These are phyloP conservation scores for Fusarium xylarioides DNA, from an alignment of 2,329 filamentous ascomycete species.

Conservation along the genomic window DNA sequence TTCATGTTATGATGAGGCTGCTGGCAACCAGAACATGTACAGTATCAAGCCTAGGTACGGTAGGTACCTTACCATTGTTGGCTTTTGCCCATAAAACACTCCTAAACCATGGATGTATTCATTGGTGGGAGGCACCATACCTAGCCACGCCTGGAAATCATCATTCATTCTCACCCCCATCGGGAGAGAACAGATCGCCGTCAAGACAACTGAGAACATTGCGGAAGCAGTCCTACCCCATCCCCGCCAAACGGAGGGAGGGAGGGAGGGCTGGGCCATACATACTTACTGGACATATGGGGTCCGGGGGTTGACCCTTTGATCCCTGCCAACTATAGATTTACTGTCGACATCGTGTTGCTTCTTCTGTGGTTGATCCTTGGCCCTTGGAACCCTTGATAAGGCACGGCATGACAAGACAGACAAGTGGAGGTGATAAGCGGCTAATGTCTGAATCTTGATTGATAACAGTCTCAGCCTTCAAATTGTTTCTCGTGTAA, in stretches of 20 bases:
- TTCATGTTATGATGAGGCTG: constrained; percentile 27
- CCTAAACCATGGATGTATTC: neutral
- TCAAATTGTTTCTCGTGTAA: neutral
- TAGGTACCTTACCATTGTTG: neutral
- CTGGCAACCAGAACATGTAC: neutral
- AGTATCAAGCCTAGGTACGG: neutral
- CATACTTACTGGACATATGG: neutral
- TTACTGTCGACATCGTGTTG: neutral
- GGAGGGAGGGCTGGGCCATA: constrained; percentile 1
- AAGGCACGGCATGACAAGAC: neutral
- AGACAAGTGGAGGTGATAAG: constrained; percentile 7
- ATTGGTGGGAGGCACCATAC: neutral
- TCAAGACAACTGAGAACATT: neutral
- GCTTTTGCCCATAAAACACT: neutral
- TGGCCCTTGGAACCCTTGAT: neutral
- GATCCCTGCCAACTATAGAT: constrained; percentile 19
- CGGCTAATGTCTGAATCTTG: neutral
- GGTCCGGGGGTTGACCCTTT: constrained; percentile 17
- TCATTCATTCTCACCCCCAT: neutral
- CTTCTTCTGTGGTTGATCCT: constrained; percentile 9
- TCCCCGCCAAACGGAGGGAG: constrained; percentile 10
- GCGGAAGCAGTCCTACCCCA: constrained; percentile 22
- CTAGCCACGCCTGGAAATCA: neutral
- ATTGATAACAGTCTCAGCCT: constrained; percentile 8
- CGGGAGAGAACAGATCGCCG: constrained; percentile 17